phyloP scores from a whole-genome alignment of 345 rosid genomes.

The Sonneratia caseolaris region DNA sequence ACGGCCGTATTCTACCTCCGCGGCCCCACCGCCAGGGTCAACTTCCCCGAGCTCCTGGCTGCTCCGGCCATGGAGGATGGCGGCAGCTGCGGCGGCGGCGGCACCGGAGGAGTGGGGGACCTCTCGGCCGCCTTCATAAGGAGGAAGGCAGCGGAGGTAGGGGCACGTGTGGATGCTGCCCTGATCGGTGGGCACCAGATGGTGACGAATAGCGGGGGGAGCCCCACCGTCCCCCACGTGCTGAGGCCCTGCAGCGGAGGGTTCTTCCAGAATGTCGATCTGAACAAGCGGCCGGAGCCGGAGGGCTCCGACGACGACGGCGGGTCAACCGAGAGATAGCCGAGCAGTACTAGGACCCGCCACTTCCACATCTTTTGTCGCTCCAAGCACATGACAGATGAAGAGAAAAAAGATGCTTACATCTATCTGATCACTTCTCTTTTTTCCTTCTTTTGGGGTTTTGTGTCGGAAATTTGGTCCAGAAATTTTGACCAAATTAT shows the following conservation, averaged over 20 bases:
- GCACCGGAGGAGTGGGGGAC: conserved; percentile 24
- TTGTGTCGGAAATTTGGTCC: too few species aligned
- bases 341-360: background rate
- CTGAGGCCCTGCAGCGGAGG: conserved; percentile 22
- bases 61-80: conserved; percentile 43
- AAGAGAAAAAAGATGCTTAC: too few species aligned
- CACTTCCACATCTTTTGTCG: background rate
- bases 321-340: conserved; percentile 6
- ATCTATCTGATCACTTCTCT: too few species aligned
- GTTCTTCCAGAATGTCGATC: conserved; percentile 53
- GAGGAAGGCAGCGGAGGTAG: conserved; percentile 84
- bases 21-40: conserved; percentile 89
- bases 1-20: conserved; percentile 85
- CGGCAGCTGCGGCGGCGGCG: conserved; percentile 14
- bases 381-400: background rate
- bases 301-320: conserved; percentile 45
- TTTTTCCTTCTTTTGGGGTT: too few species aligned
- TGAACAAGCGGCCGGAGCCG: conserved; percentile 93
- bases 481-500: too few species aligned
- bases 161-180: conserved; percentile 84
- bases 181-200: background rate
- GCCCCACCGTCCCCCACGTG: background rate
- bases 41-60: conserved; percentile 70
- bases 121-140: conserved; percentile 80
- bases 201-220: background rate